Evolutionary conservation across 768 basidiomycete genomes (phyloP), one percentile per base, ranked within the genome.

Genomic region (Cystobasidium tubakii): DNA sequence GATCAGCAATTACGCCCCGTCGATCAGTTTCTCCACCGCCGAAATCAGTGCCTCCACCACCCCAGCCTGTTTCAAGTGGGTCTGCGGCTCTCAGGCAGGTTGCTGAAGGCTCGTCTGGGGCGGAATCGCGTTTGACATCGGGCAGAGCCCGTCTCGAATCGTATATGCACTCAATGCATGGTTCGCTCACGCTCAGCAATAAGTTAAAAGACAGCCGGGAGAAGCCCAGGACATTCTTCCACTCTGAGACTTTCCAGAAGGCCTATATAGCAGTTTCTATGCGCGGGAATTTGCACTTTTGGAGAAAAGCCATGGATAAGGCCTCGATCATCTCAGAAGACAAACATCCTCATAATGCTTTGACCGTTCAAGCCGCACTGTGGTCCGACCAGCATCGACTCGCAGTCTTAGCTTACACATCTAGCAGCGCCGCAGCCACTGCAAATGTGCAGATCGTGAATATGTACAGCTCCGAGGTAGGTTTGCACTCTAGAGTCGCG

Each of bases 211-310:
- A 27, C 23, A 17, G 46, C 9, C 19, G 54, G 12, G 55, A 50
- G 31, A 69, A 69, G 46, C 39, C 66, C 2, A 23, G 66, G 19
- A 54, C n/a, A 23, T 23, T 69, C 42, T 69, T 69, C 29, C 44
- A 54, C 1, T 10, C 66, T 15, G 25, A 4, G 25, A n/a, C 4
- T 4, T 9, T 54, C n/a, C 3, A n/a, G 3, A 3, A 34, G 13
- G 54, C 54, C 55, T 71, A 71, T 25, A 7, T 60, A 36, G 69
- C 33, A 25, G 69, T 71, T 1, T 55, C 33, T 10, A 71, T 71
- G 69, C 36, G 69, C 15, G 69, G 69, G 7, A 7, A 60, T 55
- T 23, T 71, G 33, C 34, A 57, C 31, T 39, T 7, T 9, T 71
- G 69, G 69, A 25, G 21, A 7, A 29, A 29, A 4, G 36, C 9